Evolutionary conservation across 805 yeast genomes (phyloP).

Genomic region (Lipomyces kockii): DNA sequence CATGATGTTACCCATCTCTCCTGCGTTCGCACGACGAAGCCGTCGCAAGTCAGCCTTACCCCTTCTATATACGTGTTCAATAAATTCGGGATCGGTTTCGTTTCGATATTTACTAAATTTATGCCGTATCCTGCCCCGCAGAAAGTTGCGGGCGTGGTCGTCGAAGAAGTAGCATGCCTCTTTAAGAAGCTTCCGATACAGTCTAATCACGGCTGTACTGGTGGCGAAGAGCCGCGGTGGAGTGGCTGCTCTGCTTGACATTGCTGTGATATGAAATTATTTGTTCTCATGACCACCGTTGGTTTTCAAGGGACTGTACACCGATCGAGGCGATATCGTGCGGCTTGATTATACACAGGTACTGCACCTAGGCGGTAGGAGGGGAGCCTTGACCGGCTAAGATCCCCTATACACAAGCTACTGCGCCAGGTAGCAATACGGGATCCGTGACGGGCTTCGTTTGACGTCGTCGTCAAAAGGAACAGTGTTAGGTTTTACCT

Average conservation of each 20-base stretch:
- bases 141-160: conserved; percentile 6
- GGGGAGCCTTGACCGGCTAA: too few relatives aligned
- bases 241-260: background rate
- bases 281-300: too few relatives aligned
- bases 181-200: background rate
- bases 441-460: too few relatives aligned
- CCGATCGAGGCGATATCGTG: too few relatives aligned
- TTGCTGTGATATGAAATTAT: background rate
- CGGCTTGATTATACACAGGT: too few relatives aligned
- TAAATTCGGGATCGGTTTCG: background rate
- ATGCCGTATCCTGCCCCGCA: conserved; percentile 6
- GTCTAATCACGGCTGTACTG: background rate
- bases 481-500: too few relatives aligned
- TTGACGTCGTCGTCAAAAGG: too few relatives aligned
- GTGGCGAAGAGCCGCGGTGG: background rate
- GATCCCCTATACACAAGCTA: too few relatives aligned
- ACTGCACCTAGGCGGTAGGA: too few relatives aligned
- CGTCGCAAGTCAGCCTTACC: background rate
- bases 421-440: too few relatives aligned
- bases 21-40: conserved; percentile 13
- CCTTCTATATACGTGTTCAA: conserved; percentile 3
- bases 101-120: conserved; percentile 8
- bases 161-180: conserved; percentile 20
- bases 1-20: background rate
- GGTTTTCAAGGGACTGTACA: too few relatives aligned